Evolutionary conservation across 768 basidiomycete species (phyloP).

Genomic region (Pisolithus microcarpus): DNA sequence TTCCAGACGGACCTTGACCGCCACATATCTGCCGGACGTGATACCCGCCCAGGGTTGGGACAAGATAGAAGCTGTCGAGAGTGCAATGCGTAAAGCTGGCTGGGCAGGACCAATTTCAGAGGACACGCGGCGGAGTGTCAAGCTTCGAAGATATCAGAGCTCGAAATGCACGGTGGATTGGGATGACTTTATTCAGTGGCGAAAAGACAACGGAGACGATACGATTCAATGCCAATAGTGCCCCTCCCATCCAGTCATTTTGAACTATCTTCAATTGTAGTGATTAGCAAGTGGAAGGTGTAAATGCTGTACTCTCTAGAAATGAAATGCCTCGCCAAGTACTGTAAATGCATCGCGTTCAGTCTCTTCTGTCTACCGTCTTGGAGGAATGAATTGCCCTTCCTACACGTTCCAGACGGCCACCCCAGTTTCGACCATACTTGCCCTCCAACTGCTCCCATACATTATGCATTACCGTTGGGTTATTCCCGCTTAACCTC

Average conservation of each 20-base stretch:
- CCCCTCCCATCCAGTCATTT: conserved; percentile 2
- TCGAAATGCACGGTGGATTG: conserved; percentile 58
- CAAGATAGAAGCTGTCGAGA: conserved; percentile 82
- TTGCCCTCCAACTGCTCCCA: conserved; percentile 51
- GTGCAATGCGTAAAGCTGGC: conserved; percentile 89
- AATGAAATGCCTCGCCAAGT: not conserved
- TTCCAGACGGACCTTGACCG: conserved; percentile 60
- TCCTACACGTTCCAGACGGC: conserved; percentile 39
- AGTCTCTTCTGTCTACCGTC: not conserved
- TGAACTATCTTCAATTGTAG: conserved; percentile 4
- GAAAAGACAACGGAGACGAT: conserved; percentile 40
- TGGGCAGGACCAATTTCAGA: conserved; percentile 81
- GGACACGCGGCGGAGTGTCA: conserved; percentile 67
- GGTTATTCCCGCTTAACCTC: conserved; percentile 49
- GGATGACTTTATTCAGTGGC: conserved; percentile 76
- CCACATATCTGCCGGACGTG: conserved; percentile 92
- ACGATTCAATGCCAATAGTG: conserved; percentile 18
- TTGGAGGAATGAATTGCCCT: conserved; percentile 26
- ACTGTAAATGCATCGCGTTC: not conserved
- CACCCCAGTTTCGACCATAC: conserved; percentile 42
- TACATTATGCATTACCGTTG: conserved; percentile 42
- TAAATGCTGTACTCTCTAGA: not conserved
- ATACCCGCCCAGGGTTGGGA: conserved; percentile 92
- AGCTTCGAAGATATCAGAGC: conserved; percentile 78
- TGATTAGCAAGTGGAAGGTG: conserved; percentile 5